Base-by-base conservation (phyloP, 2,329 filamentous ascomycete genomes). In the Macrophomina pseudophaseolina region DNA sequence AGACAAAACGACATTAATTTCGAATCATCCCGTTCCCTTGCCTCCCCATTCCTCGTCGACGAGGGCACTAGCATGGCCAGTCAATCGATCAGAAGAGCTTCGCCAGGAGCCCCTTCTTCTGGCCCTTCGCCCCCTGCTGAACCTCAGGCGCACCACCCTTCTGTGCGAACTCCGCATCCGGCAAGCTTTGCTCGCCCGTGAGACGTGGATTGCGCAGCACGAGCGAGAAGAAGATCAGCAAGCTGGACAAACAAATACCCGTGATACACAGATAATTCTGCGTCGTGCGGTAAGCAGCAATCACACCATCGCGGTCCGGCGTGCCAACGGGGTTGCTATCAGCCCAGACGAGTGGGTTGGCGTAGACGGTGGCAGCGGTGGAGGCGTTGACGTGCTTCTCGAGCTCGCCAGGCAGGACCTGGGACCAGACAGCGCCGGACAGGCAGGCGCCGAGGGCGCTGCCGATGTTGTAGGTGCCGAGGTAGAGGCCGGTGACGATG, bases 401-500 rank as follows among this genome's bases (percentile, higher is more conserved):
- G 2, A 90, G 81, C 48, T 80, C 73, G 0, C 68, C 66, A 1
- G 85, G 86, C 5, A 89, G 79, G 2, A 84, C 77, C 72, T 90
- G 86, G 0, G 84, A 85, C 87, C 87, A 90, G 68, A 90, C 83
- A 23, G 86, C 85, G 14, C 87, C 87, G 0, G 87, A 87, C 32
- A 90, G 83, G 16, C 85, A 82, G 72, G 85, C 85, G 28, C 88
- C 87, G 1, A 89, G 74, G 0, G 87, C 87, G 5, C 83, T 87
- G 35, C 88, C 88, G 46, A 90, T 81, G 73, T 87, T 87, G 78
- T 89, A 90, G n/a, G 80, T 83, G 16, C 87, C 85, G 2, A 90
- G 83, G 73, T 85, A 90, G 18, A 90, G 75, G 48, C 85, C 87
- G 0, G 87, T 90, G 69, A 90, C 84, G 69, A 89, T 85, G 51